Conservation (phyloP, 345 rosid genomes). For the Cardamine chenopodiifolia region DNA sequence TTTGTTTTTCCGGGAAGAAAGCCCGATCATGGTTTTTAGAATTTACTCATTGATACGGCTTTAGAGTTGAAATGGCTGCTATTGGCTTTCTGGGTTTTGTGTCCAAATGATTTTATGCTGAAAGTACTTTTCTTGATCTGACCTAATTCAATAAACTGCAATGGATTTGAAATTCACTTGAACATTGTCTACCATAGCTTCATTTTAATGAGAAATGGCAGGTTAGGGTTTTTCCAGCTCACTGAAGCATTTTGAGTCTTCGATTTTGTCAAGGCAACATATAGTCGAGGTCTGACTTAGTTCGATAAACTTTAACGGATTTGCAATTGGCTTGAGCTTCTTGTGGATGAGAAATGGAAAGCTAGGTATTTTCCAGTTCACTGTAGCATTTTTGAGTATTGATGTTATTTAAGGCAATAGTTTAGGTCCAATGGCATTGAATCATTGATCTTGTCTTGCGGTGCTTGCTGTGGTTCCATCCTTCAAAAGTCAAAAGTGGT, state of each 20-base stretch:
- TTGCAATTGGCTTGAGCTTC: background rate
- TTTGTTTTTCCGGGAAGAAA: background rate
- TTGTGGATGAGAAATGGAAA: background rate
- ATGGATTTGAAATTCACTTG: slow-evolving; percentile 7
- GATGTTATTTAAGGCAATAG: background rate
- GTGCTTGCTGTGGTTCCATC: background rate
- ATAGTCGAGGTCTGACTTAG: background rate
- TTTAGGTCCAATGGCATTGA: background rate
- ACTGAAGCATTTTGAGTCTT: background rate
- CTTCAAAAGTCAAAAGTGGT: background rate
- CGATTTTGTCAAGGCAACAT: background rate
- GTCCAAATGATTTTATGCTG: background rate
- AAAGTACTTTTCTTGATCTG: background rate
- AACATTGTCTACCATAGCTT: background rate
- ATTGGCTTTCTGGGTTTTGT: background rate
- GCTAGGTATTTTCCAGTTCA: background rate
- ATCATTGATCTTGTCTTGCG: background rate
- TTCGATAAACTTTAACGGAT: background rate
- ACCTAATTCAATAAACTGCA: background rate
- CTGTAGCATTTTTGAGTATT: background rate
- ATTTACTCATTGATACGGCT: background rate
- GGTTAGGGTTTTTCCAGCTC: background rate
- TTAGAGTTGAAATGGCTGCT: slow-evolving; percentile 4
- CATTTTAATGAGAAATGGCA: background rate
- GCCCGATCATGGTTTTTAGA: background rate